phyloP scores from a whole-genome alignment of 2,329 filamentous ascomycete species.

The Microcyclosporella mali region DNA sequence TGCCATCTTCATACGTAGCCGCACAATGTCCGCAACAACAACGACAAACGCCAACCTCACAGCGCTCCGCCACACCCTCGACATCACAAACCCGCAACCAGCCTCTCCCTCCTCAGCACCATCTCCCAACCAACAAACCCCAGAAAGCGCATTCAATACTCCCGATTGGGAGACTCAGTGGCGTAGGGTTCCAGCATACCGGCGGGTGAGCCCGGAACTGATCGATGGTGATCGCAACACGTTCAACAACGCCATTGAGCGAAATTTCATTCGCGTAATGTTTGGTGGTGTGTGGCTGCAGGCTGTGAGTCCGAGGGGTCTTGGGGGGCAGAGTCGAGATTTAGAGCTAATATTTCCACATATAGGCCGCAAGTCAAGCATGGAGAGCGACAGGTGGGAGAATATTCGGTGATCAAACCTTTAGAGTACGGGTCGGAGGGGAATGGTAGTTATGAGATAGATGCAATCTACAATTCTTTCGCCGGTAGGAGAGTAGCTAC shows the following conservation, averaged over 20 bases:
- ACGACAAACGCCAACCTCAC: conserved; percentile 36
- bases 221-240: conserved; percentile 38
- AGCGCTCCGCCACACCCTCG: conserved; percentile 34
- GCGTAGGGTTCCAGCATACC: conserved; percentile 43
- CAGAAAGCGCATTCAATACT: conserved; percentile 25
- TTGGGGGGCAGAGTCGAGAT: conserved; percentile 1
- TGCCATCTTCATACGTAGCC: too few species aligned
- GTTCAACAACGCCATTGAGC: conserved; percentile 41
- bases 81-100: conserved; percentile 30
- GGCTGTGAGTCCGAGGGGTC: conserved; percentile 37
- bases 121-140: conserved; percentile 27
- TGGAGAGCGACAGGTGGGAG: conserved; percentile 49
- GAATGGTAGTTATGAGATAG: conserved; percentile 32
- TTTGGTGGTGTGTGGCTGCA: conserved; percentile 40
- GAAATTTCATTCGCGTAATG: conserved; percentile 46
- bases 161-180: conserved; percentile 44
- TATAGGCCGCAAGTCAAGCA: conserved; percentile 37
- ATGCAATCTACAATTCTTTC: conserved; percentile 2
- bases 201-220: conserved; percentile 42
- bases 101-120: conserved; percentile 21
- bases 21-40: conserved; percentile 41
- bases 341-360: conserved; percentile 5
- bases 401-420: conserved; percentile 41
- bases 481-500: conserved; percentile 32
- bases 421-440: conserved; percentile 50